Percentiles rank a stretch among this genome's conserved stretches.
phyloP scores from a whole-genome alignment of 129 eudicot species.

The Scalesia atractyloides region DNA sequence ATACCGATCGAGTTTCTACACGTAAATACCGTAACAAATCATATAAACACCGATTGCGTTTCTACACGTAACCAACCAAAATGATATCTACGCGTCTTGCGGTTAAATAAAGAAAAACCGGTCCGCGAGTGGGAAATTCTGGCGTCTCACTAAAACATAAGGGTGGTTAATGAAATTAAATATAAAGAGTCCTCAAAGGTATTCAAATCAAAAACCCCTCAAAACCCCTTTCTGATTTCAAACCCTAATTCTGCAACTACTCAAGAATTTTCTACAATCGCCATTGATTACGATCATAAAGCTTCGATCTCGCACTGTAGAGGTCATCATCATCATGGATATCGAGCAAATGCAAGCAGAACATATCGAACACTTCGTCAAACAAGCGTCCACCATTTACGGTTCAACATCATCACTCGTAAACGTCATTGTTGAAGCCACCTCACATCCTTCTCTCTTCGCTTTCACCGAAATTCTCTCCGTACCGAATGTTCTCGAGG shows the following conservation, averaged over 20 bases:
- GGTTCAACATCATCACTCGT: slow-evolving; percentile 52
- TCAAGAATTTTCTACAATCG: not conserved
- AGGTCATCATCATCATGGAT: slow-evolving; percentile 44
- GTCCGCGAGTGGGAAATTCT: too few relatives aligned
- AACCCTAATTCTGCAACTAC: slow-evolving; percentile 29
- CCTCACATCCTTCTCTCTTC: slow-evolving; percentile 86
- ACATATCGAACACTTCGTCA: slow-evolving; percentile 75
- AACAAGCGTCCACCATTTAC: slow-evolving; percentile 58
- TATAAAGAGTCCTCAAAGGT: not conserved
- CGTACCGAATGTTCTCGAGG: slow-evolving; percentile 71
- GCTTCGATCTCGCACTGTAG: slow-evolving; percentile 20
- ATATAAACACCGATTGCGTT: too few relatives aligned
- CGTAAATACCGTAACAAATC: too few relatives aligned
- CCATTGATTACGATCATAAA: slow-evolving; percentile 12
- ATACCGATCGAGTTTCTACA: too few relatives aligned
- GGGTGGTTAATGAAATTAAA: too few relatives aligned
- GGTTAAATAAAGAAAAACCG: too few relatives aligned
- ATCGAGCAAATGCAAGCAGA: slow-evolving; percentile 91
- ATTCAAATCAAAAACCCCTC: not conserved
- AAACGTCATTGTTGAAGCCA: slow-evolving; percentile 67
- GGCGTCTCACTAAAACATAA: too few relatives aligned
- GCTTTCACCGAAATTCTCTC: slow-evolving; percentile 96
- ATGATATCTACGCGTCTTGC: too few relatives aligned
- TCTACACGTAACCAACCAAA: too few relatives aligned
- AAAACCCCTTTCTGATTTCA: slow-evolving; percentile 15